Evolutionary conservation across 495 filamentous ascomycete genomes (phyloP), one percentile per base, ranked within the genome.

Genomic region (Tirmania nivea): DNA sequence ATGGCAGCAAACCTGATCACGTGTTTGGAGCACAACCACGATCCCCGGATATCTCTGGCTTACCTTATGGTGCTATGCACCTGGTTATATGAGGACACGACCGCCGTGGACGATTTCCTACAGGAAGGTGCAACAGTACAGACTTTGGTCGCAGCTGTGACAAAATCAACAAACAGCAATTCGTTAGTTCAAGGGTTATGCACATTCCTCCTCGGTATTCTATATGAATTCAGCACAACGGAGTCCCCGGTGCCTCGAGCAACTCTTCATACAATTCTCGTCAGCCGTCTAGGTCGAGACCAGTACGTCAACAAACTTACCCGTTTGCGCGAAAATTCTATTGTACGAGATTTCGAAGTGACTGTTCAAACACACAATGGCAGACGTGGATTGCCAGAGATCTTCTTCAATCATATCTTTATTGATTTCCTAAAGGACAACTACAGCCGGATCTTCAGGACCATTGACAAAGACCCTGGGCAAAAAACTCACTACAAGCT

Each of bases 171-270:
- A 35, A 67, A 65, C 19, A 74, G 75, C 14, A 73, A 74, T 39
- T 68, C 71, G n/a, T 69, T 94, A 48, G 72, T 86, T 19, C 80
- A 84, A 57, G 90, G 90, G 1, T 71, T 99, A 17, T 87, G 80
- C 64, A 81, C 86, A 11, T 76, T 84, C 58, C 69, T 96, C 3
- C 70, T 94, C 5, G 92, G 88, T 35, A 83, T 93, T 35, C 70
- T 94, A 21, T 99, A 96, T 62, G 90, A 99, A 61, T 99, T 96
- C 59, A 95, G 88, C 17, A 94, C 88, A 10, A 94, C 93, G 62
- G 88, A 96, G 65, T 95, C 88, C 0, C 88, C 92, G 6, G 78
- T 96, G 53, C 77, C 89, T 10, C 79, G 90, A 51, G 75, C 77
- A 21, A 88, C 81, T 8, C 69, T 96, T 49, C 84, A 90, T 61